Evolutionary conservation across 164 flowering plant genomes (phyloP), one percentile per base, ranked within the genome.

Genomic region (Piper longum): DNA sequence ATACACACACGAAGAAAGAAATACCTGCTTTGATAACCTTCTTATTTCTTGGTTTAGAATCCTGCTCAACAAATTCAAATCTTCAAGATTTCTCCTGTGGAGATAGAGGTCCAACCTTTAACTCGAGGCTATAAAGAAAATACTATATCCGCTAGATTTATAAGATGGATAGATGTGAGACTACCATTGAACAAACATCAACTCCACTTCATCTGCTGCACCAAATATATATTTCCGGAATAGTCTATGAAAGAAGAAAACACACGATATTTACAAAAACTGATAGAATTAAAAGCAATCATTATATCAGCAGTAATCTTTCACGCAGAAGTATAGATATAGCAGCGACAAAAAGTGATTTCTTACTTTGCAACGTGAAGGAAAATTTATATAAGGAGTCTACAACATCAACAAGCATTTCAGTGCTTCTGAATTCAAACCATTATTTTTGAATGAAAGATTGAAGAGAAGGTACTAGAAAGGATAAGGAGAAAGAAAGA

Each of bases 171-270:
- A 26, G 19, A 19, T 9, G 58, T 4, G 51, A 58, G 58, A 65
- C 16, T 70, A 91, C 98, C 96, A 88, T 80, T 86, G 80, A 83
- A 93, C 75, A 71, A 93, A 93, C 75, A 84, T 93, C 77, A 93
- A 71, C 76, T 92, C 98, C 64, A 88, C 71, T 76, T 88, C 97
- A 80, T 90, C 96, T 39, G 97, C 86, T n/a, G 75, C 87, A 54
- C 98, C 98, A 79, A 89, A 89, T 43, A 93, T 89, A 16, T 76
- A 78, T 62, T 89, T 92, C 52, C 98, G 86, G 60, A 88, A 92
- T 61, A 92, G 70, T 74, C 98, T 89, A 67, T 4, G 65, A 61
- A 55, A 71, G 8, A 48, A 48, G 14, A 48, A 9, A 48, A 48
- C 14, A 3, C 52, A 48, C 52, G 14, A 48, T 3, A 48, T 26